Evolutionary conservation across 257 asterid species (phyloP).

Genomic region (Solanum arcanum): DNA sequence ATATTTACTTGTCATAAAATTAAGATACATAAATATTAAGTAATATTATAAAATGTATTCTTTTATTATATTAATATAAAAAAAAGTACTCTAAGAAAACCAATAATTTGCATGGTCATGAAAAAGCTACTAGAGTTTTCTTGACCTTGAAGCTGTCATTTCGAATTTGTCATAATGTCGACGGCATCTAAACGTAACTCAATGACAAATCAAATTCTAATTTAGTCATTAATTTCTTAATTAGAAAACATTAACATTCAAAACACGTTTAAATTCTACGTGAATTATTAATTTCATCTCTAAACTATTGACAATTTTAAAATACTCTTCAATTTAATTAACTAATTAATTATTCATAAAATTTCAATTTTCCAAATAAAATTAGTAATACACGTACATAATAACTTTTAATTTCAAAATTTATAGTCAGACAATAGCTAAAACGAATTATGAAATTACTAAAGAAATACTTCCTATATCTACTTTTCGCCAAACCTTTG

Average conservation of each 20-base stretch:
- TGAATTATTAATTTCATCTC: too few species aligned
- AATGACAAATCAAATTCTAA: neutral
- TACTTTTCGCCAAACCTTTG: neutral
- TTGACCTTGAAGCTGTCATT: neutral
- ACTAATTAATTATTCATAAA: neutral
- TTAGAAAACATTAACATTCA: too few species aligned
- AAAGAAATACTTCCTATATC: neutral
- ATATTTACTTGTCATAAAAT: too few species aligned
- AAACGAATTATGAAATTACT: neutral
- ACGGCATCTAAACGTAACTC: neutral
- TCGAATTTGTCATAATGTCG: neutral
- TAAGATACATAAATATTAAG: fast-evolving
- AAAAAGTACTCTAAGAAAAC: too few species aligned
- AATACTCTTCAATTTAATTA: too few species aligned
- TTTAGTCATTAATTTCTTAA: neutral
- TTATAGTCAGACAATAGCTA: neutral
- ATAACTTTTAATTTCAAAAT: neutral
- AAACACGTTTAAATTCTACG: too few species aligned
- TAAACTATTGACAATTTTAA: too few species aligned
- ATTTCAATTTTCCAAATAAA: too few species aligned
- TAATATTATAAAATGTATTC: too few species aligned
- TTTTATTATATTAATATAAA: too few species aligned
- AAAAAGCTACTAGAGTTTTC: neutral
- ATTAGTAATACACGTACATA: too few species aligned
- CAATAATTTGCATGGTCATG: neutral